Conservation (phyloP, 495 filamentous ascomycete genomes). For the Aspergillus affinis region DNA sequence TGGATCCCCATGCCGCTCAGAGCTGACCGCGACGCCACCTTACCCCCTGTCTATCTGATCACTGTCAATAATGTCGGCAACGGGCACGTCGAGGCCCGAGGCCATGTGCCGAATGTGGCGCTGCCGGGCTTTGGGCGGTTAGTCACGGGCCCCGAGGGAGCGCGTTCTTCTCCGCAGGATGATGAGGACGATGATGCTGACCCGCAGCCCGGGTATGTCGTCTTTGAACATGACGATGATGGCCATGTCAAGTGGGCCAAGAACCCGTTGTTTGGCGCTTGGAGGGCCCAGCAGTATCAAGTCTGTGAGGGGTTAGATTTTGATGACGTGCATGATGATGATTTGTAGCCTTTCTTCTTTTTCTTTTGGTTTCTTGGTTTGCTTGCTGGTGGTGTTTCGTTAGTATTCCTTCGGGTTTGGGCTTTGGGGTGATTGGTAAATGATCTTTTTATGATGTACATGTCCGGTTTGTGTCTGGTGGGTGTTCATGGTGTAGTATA, state of each 20-base stretch:
- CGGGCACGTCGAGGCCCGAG: constrained; percentile 41
- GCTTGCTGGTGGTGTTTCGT: background rate
- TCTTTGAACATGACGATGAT: constrained; percentile 42
- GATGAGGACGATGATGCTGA: constrained; percentile 15
- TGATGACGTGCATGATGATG: constrained; percentile 23
- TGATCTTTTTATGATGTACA: background rate
- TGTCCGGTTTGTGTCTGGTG: background rate
- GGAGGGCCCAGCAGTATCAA: constrained; percentile 38
- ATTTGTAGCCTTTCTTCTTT: constrained; percentile 9
- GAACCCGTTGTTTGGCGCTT: constrained; percentile 42
- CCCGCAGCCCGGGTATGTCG: constrained; percentile 41
- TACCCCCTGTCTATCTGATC: constrained; percentile 44
- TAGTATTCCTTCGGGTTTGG: background rate
- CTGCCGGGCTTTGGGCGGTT: constrained; percentile 38
- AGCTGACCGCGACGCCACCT: constrained; percentile 31
- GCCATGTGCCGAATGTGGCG: constrained; percentile 41
- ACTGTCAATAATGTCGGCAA: constrained; percentile 42
- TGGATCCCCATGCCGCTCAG: constrained; percentile 46
- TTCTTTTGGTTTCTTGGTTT: constrained; percentile 1
- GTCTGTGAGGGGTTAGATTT: constrained; percentile 42
- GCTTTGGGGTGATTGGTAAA: constrained; percentile 2
- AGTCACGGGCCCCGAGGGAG: constrained; percentile 31
- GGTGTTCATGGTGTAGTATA: constrained; percentile 5
- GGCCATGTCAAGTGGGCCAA: constrained; percentile 34
- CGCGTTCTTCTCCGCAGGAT: constrained; percentile 10